phyloP scores from a whole-genome alignment of 352 stramenopile species.

The Pythium folliculosum region DNA sequence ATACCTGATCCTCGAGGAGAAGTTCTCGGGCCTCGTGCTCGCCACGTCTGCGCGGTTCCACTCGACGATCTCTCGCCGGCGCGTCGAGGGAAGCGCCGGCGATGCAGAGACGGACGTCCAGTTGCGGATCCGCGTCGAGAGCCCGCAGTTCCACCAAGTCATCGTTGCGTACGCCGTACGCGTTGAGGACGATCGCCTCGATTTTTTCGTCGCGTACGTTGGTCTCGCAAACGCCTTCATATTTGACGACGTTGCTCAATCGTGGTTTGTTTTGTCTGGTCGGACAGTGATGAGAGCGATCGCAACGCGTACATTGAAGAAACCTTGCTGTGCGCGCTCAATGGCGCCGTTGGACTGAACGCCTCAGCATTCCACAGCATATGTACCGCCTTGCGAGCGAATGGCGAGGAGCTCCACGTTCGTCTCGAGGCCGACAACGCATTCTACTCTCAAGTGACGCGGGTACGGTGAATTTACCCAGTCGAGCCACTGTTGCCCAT shows the following conservation, averaged over 20 bases:
- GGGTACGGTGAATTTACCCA: conserved; percentile 30
- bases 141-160: conserved; percentile 88
- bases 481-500: not conserved
- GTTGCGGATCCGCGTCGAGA: conserved; percentile 70
- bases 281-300: conserved; percentile 38
- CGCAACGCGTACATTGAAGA: conserved; percentile 93
- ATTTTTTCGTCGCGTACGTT: conserved; percentile 5
- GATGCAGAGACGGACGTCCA: not conserved
- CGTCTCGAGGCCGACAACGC: conserved; percentile 95
- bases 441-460: conserved; percentile 94
- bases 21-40: conserved; percentile 90
- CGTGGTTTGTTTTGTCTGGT: not conserved
- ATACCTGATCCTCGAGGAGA: conserved; percentile 94
- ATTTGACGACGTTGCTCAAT: not conserved
- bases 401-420: conserved; percentile 52
- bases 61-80: conserved; percentile 52
- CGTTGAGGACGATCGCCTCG: not conserved
- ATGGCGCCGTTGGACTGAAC: conserved; percentile 54
- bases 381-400: conserved; percentile 30
- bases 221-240: too few species aligned
- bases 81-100: not conserved
- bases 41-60: conserved; percentile 93
- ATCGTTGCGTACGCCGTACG: conserved; percentile 42
- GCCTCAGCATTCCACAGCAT: conserved; percentile 23
- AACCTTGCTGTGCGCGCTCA: conserved; percentile 75